Conservation (phyloP, 139 green algal genomes). For the Closterium sp. region DNA sequence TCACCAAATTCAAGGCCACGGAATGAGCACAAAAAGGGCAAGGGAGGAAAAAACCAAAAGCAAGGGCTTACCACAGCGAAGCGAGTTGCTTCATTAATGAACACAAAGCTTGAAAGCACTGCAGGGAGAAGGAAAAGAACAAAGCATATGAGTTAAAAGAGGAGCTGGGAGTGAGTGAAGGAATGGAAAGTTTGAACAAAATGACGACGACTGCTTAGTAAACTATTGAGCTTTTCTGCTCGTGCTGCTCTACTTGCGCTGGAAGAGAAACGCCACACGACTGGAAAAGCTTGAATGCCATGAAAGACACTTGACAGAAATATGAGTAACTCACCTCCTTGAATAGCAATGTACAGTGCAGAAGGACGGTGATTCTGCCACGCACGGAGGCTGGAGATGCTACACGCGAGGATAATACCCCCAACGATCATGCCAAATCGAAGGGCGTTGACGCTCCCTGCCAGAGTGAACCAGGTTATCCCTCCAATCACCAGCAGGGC, state of each 20-base stretch:
- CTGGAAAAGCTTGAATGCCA: no score
- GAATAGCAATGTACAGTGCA: neutral
- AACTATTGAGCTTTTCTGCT: no score
- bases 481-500: slow-evolving; percentile 37
- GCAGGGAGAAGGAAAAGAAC: neutral
- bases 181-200: no score
- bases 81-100: neutral
- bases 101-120: neutral
- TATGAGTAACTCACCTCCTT: neutral
- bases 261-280: no score
- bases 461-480: slow-evolving; percentile 34
- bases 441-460: slow-evolving; percentile 39
- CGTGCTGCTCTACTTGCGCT: no score
- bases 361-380: slow-evolving; percentile 16
- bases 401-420: slow-evolving; percentile 21
- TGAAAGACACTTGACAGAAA: no score
- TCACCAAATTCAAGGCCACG: no score
- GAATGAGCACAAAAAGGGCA: neutral
- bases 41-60: neutral
- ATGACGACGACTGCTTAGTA: no score
- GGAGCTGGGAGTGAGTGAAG: no score
- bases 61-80: neutral
- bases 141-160: no score
- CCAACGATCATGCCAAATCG: slow-evolving; percentile 38
- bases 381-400: slow-evolving; percentile 25